Percentiles rank a stretch among this genome's conserved stretches.
These are phyloP conservation scores for Hamamelis virginiana DNA, from an alignment of 164 flowering plant genomes.

Conservation along the genomic window DNA sequence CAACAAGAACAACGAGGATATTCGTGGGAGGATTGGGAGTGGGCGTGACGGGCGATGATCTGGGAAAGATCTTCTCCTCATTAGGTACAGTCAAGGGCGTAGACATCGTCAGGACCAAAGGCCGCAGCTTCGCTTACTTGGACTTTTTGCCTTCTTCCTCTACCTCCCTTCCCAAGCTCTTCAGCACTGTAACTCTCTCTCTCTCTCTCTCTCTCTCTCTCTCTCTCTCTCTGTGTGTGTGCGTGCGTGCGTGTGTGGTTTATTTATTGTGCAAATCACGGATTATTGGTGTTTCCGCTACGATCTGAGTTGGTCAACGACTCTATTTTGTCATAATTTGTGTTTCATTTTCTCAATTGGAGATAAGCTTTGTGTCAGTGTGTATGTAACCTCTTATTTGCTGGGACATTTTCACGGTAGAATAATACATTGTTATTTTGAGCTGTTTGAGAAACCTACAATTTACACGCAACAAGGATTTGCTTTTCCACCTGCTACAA, in stretches of 20 bases:
- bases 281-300: too few species aligned
- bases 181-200: conserved; percentile 52
- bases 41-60: conserved; percentile 52
- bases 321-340: too few species aligned
- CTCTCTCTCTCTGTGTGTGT: neutral
- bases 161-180: conserved; percentile 65
- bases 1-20: conserved; percentile 35
- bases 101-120: conserved; percentile 61
- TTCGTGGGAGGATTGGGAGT: conserved; percentile 79
- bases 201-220: neutral
- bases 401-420: too few species aligned
- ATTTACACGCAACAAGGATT: too few species aligned
- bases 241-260: neutral
- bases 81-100: conserved; percentile 49
- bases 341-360: too few species aligned
- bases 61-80: conserved; percentile 54
- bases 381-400: too few species aligned
- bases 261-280: neutral
- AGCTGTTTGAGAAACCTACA: too few species aligned
- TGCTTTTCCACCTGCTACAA: too few species aligned
- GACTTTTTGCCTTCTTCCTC: conserved; percentile 62
- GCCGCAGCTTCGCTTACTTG: conserved; percentile 79
- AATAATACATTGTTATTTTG: too few species aligned
- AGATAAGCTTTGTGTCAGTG: too few species aligned
- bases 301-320: too few species aligned